Evolutionary conservation across 176 grass and related monocot species (phyloP).

Genomic region (Triticum timopheevii): DNA sequence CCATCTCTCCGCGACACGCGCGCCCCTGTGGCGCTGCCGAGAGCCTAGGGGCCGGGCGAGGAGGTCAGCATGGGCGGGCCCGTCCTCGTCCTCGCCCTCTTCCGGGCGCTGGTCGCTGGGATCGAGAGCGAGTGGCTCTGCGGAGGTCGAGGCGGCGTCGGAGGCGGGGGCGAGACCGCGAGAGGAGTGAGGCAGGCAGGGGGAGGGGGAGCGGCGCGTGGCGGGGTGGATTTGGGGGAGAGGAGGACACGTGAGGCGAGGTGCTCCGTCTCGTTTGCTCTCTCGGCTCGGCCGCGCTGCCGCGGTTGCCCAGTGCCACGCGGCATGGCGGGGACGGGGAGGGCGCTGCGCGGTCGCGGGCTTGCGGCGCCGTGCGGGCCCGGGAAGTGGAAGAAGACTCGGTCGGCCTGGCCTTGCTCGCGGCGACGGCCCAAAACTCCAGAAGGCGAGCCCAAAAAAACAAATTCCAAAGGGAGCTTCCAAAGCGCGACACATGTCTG

Average conservation of each 20-base stretch:
- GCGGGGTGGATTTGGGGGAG: not conserved
- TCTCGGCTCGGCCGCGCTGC: not conserved
- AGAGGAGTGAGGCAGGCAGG: too few species aligned
- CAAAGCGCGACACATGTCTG: too few species aligned
- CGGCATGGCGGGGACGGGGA: not conserved
- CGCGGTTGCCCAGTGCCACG: not conserved
- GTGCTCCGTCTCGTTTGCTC: not conserved
- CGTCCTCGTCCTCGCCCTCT: not conserved
- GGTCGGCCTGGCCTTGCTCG: not conserved
- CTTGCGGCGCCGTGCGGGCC: not conserved
- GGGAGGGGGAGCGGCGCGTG: not conserved
- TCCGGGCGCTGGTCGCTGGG: not conserved
- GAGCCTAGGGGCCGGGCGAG: not conserved
- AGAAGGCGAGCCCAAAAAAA: too few species aligned
- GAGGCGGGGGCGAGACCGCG: not conserved
- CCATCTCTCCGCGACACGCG: conserved; percentile 44
- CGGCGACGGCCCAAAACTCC: too few species aligned
- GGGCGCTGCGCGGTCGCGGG: not conserved
- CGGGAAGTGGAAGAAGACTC: not conserved
- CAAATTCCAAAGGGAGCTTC: accelerated
- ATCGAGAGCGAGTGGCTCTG: not conserved
- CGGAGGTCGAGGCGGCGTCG: not conserved
- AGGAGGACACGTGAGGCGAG: not conserved
- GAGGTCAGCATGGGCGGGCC: not conserved
- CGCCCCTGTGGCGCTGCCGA: not conserved